Conservation (phyloP, 1,284 basidiomycete species). For the Leccinum subspadiceum region DNA sequence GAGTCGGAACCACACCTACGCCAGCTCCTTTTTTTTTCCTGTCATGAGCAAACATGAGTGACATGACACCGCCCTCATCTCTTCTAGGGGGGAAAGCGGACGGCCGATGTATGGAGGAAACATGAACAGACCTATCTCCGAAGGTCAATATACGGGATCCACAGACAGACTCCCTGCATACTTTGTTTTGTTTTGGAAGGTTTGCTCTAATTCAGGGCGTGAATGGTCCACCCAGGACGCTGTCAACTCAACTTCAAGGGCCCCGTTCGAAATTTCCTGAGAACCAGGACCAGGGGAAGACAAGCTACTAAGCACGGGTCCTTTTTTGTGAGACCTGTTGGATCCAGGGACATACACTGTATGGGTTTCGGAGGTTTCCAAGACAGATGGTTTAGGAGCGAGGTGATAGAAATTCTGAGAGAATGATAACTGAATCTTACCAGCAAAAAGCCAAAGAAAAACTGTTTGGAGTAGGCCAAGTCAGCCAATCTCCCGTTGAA, state of each 20-base stretch:
- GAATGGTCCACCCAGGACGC: background rate
- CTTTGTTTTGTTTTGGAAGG: background rate
- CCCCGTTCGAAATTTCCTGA: background rate
- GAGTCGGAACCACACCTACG: background rate
- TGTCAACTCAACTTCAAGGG: background rate
- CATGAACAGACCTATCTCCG: background rate
- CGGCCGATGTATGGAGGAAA: background rate
- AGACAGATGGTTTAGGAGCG: background rate
- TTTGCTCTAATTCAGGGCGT: background rate
- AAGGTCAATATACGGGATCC: background rate
- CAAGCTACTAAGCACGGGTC: background rate
- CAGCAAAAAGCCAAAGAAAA: background rate
- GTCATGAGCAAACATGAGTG: background rate
- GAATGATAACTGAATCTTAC: background rate
- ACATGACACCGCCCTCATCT: background rate
- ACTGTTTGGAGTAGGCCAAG: background rate
- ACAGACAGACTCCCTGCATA: background rate
- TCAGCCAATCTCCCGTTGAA: background rate
- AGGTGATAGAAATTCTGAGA: background rate
- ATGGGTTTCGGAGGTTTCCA: background rate
- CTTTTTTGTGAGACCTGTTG: background rate
- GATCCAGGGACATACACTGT: background rate
- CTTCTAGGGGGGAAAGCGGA: background rate
- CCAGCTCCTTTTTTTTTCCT: background rate
- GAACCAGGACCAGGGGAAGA: background rate